Base-by-base conservation (phyloP, 2,329 filamentous ascomycete species). In the Exophiala calicioides region DNA sequence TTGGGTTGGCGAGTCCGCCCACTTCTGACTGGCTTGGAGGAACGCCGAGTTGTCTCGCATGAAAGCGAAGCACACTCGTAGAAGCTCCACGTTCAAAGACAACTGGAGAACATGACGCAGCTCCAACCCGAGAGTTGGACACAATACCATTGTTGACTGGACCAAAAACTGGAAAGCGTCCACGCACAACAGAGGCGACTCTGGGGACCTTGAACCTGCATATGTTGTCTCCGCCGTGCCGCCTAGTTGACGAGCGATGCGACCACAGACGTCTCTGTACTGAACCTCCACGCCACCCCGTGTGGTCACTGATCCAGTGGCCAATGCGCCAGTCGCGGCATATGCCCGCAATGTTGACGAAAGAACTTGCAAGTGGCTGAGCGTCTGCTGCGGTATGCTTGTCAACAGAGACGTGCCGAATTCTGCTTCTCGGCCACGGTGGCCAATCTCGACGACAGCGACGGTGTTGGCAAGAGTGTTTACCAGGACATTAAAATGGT, bases 261-360 rank as follows among this genome's bases (percentile, higher is more conserved):
- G 44, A 8, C 44, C 42, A 53, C 78, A 82, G 53, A 90, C 77
- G 64, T 94, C 88, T 35, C 83, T 76, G 53, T 85, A 79, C 59
- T 85, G 76, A 50, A 31, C 32, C 69, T 84, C 50, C 86, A 82
- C 34, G 87, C 88, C 61, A 93, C 88, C 35, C 70, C 70, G 37
- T 80, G 78, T 46, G 3, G 51, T 50, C 31, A 91, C 75, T 3
- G 82, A 81, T 1, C 88, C 87, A 48, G 95, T 76, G 1, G 88
- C 80, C n/a, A 91, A 75, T 3, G 82, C 81, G 1, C 88, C 87
- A 48, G 95, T 76, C 1, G 88, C 80, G 44, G 90, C 79, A 65
- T 93, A 97, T 0, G 90, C 90, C 21, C 86, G 81, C 1, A 88
- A 86, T 1, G 90, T 97, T 70, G 96, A 93, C 1, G 88, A 84